Evolutionary conservation across 371 early-diverging fungal genomes (phyloP).

Genomic region (Lichtheimia hyalospora): DNA sequence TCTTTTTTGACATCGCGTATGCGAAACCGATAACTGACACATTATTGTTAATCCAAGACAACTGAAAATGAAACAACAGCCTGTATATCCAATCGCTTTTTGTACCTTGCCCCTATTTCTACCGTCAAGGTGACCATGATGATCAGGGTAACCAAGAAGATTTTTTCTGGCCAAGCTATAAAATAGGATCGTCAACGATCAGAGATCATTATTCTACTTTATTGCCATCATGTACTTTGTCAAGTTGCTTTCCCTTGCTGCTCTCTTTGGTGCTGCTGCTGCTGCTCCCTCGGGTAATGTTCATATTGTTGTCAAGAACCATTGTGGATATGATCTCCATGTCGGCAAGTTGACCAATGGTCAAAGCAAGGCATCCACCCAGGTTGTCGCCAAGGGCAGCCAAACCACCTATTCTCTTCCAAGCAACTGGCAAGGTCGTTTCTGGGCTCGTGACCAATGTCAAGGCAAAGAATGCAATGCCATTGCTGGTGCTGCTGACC

Average conservation of each 20-base stretch:
- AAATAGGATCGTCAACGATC: too few relatives aligned
- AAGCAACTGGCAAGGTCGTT: slow-evolving; percentile 24
- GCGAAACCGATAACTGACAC: too few relatives aligned
- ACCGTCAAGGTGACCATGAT: too few relatives aligned
- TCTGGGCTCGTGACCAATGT: slow-evolving; percentile 32
- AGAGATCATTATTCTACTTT: too few relatives aligned
- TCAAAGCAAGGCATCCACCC: slow-evolving; percentile 6
- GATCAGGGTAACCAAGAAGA: too few relatives aligned
- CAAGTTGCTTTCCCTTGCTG: slow-evolving; percentile 6
- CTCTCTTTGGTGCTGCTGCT: slow-evolving; percentile 6
- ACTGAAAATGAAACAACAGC: too few relatives aligned
- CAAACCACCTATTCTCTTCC: slow-evolving; percentile 10
- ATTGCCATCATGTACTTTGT: too few relatives aligned
- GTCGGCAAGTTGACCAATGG: slow-evolving; percentile 16
- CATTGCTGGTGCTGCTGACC: slow-evolving; percentile 24
- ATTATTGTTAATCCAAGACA: too few relatives aligned
- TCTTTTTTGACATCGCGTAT: too few relatives aligned
- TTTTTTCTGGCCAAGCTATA: too few relatives aligned
- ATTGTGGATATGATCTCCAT: slow-evolving; percentile 9
- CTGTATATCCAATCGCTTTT: too few relatives aligned
- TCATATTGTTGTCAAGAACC: slow-evolving; percentile 16
- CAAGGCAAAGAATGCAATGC: slow-evolving; percentile 18
- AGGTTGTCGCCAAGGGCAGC: slow-evolving; percentile 6
- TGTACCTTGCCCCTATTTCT: too few relatives aligned
- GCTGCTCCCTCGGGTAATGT: slow-evolving; percentile 9